These are phyloP conservation scores for Xerocomus nothofagi DNA, from an alignment of 1,284 basidiomycete species.

Conservation along the genomic window DNA sequence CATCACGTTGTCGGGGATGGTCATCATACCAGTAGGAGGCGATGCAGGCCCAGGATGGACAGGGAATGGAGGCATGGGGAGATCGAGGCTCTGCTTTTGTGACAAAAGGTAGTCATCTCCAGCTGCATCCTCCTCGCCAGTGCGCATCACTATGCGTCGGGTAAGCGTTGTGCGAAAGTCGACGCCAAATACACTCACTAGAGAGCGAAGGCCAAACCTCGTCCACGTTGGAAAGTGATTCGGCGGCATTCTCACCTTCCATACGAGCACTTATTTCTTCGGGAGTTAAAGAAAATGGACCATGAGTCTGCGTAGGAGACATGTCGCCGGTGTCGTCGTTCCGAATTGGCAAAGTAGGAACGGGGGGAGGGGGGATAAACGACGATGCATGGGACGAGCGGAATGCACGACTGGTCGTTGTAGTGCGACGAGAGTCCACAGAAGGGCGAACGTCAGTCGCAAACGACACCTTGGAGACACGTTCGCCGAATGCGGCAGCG, in stretches of 20 bases:
- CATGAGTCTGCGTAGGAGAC: constrained; percentile 69
- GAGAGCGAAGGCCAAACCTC: constrained; percentile 64
- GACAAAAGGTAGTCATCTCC: constrained; percentile 47
- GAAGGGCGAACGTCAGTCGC: constrained; percentile 68
- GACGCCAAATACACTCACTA: constrained; percentile 42
- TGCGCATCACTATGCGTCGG: constrained; percentile 60
- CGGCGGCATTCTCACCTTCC: constrained; percentile 18
- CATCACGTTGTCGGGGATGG: constrained; percentile 50
- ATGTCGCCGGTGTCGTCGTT: constrained; percentile 43
- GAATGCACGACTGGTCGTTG: constrained; percentile 50
- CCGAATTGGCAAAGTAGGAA: constrained; percentile 21
- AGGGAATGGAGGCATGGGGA: constrained; percentile 36
- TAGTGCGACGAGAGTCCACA: constrained; percentile 53
- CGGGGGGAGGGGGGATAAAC: constrained; percentile 55
- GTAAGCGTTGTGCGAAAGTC: constrained; percentile 4
- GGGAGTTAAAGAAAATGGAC: constrained; percentile 62
- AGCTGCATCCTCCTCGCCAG: constrained; percentile 35
- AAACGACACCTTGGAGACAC: constrained; percentile 68
- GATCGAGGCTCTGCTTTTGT: constrained; percentile 25
- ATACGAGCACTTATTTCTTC: constrained; percentile 61
- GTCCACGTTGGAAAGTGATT: constrained; percentile 41
- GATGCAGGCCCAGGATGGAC: constrained; percentile 37
- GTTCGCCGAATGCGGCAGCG: constrained; percentile 42
- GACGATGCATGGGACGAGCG: constrained; percentile 46
- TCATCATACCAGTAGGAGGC: constrained; percentile 44